Conservation (phyloP, 495 filamentous ascomycete species). For the Xylaria grammica region DNA sequence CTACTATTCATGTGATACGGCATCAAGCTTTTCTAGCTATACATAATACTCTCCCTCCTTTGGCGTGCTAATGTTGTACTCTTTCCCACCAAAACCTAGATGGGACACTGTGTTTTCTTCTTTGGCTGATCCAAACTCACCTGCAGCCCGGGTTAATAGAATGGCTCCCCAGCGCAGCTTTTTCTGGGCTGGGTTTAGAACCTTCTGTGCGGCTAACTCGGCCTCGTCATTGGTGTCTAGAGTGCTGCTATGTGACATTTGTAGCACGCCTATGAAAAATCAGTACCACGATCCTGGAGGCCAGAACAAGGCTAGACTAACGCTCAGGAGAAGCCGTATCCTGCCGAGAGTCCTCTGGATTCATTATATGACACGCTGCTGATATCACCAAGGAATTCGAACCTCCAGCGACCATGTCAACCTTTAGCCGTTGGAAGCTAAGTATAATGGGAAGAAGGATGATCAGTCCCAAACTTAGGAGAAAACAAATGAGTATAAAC, state of each 20-base stretch:
- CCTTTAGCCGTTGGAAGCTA: background rate
- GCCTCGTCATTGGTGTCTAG: background rate
- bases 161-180: constrained; percentile 5
- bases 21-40: too few relatives aligned
- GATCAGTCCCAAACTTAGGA: background rate
- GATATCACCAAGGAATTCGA: constrained; percentile 6
- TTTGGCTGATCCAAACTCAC: background rate
- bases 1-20: too few relatives aligned
- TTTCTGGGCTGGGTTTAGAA: background rate
- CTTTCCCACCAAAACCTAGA: constrained; percentile 2
- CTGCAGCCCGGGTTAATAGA: background rate
- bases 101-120: background rate
- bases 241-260: too few relatives aligned
- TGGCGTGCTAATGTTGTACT: background rate
- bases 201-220: background rate
- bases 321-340: too few relatives aligned
- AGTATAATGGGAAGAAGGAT: background rate
- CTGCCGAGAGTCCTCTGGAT: background rate
- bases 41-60: background rate
- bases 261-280: too few relatives aligned
- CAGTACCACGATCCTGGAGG: too few relatives aligned
- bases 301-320: too few relatives aligned
- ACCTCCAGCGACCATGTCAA: background rate
- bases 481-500: background rate
- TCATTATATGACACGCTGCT: background rate